Base-by-base conservation (phyloP, 164 flowering plant genomes). In the Aristolochia fimbriata region DNA sequence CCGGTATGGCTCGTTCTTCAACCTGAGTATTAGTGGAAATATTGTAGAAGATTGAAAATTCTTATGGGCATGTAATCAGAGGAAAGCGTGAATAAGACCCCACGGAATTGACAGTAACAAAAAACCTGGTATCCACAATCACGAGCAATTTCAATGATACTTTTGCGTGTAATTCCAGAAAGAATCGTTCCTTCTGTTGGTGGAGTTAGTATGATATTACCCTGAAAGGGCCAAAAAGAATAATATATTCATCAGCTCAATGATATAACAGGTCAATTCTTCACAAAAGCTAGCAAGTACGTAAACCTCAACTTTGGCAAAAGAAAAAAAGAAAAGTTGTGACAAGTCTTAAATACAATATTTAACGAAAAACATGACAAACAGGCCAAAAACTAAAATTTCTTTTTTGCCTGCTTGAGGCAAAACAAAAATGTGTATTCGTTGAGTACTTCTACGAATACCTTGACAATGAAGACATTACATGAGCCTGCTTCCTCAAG, bases 151-250 rank as follows among this genome's bases (percentile, higher is more conserved):
- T 86, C 88, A 47, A 93, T 78, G 62, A 90, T 74, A 74, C 96
- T 90, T 69, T 76, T 86, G 41, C 96, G 66, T 1, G 98, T 93
- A 13, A 93, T 64, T 46, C 98, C 97, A 50, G 79, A 46, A 21
- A 90, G 88, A 63, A 93, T 79, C 12, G 94, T 90, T 51, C 98
- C 98, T 15, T 66, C 65, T 24, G 76, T 63, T 61, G 84, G 77
- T 16, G 98, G 97, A 60, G 97, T 91, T 60, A 87, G 78, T 23
- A 94, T 67, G 1, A 60, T 62, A 60, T 79, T 75, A 19, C 74
- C 95, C 99, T 92, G 71, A 9, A 61, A 48, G 10, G 43, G 43
- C 11, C 43, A 37, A 37, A 10, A 37, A 37, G 43, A 37, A 37
- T 37, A 37, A 37, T 37, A 37, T 37, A 37, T 37, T 6, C 11